Evolutionary conservation across 2,329 filamentous ascomycete genomes (phyloP).

Genomic region (Aureobasidium sp.): DNA sequence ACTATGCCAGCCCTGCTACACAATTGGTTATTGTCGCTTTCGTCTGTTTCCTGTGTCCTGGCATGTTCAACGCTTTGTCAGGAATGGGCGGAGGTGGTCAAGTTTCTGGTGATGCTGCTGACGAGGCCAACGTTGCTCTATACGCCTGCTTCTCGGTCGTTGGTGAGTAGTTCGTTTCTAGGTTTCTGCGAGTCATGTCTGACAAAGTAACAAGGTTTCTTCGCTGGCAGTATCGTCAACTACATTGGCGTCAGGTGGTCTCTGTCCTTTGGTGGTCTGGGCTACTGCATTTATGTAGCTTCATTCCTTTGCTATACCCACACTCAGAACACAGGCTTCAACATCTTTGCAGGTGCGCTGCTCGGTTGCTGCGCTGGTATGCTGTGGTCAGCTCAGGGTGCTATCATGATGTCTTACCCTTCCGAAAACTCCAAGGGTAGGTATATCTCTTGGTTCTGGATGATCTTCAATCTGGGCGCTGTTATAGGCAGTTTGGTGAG

Average conservation of each 20-base stretch:
- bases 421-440: conserved; percentile 73
- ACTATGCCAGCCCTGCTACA: conserved; percentile 43
- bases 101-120: conserved; percentile 43
- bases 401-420: conserved; percentile 87
- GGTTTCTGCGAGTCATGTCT: not conserved
- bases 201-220: conserved; percentile 39
- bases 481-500: conserved; percentile 71
- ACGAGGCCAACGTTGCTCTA: conserved; percentile 62
- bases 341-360: conserved; percentile 68
- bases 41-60: conserved; percentile 49
- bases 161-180: conserved; percentile 23
- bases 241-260: conserved; percentile 63
- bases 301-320: conserved; percentile 66
- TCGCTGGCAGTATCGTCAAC: conserved; percentile 68
- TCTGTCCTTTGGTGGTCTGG: conserved; percentile 64
- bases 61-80: conserved; percentile 48
- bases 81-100: conserved; percentile 46
- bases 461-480: conserved; percentile 87
- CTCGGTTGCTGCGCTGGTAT: conserved; percentile 73
- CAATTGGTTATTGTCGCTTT: conserved; percentile 46
- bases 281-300: conserved; percentile 68
- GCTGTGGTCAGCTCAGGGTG: conserved; percentile 75
- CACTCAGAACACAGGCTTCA: conserved; percentile 60
- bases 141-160: conserved; percentile 65
- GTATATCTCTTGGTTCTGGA: conserved; percentile 89